Conservation (phyloP, 169 alveolate species). For the Pseudocohnilembus persalinus region DNA sequence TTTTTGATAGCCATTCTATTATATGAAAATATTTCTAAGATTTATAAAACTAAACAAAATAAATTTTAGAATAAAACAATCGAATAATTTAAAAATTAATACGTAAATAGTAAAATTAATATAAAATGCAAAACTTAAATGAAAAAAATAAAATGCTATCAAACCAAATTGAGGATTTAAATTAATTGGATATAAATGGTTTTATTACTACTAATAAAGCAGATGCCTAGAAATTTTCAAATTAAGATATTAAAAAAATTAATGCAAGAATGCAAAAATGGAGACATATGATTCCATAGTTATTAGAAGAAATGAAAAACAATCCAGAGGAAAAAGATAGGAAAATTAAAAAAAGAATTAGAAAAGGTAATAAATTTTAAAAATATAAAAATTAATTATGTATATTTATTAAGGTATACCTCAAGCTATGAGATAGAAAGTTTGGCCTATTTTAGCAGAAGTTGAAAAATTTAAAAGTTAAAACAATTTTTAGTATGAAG, state of each 20-base stretch:
- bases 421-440: neutral
- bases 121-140: too few species aligned
- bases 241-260: neutral
- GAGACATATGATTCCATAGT: neutral
- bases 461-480: neutral
- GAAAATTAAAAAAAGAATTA: neutral
- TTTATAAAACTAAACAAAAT: too few species aligned
- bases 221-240: neutral
- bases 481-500: neutral
- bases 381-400: too few species aligned
- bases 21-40: too few species aligned
- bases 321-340: too few species aligned
- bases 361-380: neutral
- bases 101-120: neutral
- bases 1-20: too few species aligned
- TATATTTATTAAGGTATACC: neutral
- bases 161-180: neutral
- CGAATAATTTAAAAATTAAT: too few species aligned
- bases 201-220: neutral
- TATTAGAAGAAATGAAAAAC: neutral
- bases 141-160: neutral
- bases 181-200: neutral
- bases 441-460: neutral
- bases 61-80: too few species aligned
- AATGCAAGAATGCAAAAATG: neutral